These are phyloP conservation scores for Moesziomyces sp. DNA, from an alignment of 1,284 basidiomycete genomes.

Conservation along the genomic window DNA sequence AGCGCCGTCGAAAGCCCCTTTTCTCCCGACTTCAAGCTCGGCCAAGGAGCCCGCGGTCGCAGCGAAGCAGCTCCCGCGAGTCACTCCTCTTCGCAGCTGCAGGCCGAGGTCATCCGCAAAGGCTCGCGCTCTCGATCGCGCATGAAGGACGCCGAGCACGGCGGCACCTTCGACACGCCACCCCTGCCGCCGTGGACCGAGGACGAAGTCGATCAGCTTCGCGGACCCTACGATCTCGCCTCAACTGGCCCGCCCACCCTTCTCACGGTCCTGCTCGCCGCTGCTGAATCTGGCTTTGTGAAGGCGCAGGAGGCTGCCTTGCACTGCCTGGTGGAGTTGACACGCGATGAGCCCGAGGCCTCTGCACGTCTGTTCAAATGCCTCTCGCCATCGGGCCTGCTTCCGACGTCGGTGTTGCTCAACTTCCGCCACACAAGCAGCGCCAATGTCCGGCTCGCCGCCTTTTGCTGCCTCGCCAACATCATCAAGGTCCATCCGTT, in stretches of 20 bases:
- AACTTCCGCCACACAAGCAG: conserved; percentile 42
- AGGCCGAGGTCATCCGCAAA: conserved; percentile 47
- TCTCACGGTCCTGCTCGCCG: conserved; percentile 46
- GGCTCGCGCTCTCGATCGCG: conserved; percentile 41
- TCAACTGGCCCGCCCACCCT: conserved; percentile 12
- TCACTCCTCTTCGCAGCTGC: conserved; percentile 8
- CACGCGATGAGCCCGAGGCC: conserved; percentile 36
- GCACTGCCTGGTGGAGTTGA: conserved; percentile 54
- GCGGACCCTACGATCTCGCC: conserved; percentile 5
- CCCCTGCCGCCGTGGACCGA: conserved; percentile 41
- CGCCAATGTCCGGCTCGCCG: conserved; percentile 56
- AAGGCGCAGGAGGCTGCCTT: conserved; percentile 61
- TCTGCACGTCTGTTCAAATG: conserved; percentile 33
- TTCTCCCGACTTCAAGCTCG: neutral
- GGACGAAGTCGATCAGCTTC: conserved; percentile 17
- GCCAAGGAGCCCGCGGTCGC: conserved; percentile 14
- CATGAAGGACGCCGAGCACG: conserved; percentile 21
- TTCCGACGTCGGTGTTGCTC: conserved; percentile 56
- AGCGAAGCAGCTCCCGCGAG: conserved; percentile 7
- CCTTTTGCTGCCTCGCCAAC: conserved; percentile 58
- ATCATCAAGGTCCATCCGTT: conserved; percentile 59
- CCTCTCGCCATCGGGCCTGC: conserved; percentile 43
- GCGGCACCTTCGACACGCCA: conserved; percentile 13
- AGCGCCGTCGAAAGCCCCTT: conserved; percentile 31
- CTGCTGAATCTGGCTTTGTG: conserved; percentile 50